These are phyloP conservation scores for Endogone sp. DNA, from an alignment of 192 early-diverging fungal species.

Conservation along the genomic window DNA sequence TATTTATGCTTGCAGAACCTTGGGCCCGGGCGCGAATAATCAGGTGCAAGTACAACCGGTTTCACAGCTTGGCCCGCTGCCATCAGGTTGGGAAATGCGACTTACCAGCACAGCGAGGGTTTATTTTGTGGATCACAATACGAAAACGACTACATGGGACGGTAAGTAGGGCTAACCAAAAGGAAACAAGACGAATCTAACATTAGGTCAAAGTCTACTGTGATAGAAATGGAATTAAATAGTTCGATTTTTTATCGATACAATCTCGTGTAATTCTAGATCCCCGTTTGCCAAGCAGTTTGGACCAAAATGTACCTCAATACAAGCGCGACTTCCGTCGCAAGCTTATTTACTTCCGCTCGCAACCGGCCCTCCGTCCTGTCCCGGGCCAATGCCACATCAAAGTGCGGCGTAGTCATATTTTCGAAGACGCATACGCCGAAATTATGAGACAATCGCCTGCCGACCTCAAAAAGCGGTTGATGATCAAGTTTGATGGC, in stretches of 20 bases:
- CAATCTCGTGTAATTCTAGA: constrained; percentile 17
- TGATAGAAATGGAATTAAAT: constrained; percentile 1
- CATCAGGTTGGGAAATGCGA: constrained; percentile 97
- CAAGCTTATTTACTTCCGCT: constrained; percentile 93
- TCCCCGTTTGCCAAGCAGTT: constrained; percentile 70
- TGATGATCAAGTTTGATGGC: constrained; percentile 97
- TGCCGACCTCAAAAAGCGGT: constrained; percentile 86
- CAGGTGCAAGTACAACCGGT: constrained; percentile 65
- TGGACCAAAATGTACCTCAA: constrained; percentile 87
- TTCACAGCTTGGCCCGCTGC: constrained; percentile 78
- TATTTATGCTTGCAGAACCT: constrained; percentile 9
- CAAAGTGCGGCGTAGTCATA: constrained; percentile 77
- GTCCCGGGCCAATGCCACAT: constrained; percentile 87
- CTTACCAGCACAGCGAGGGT: constrained; percentile 90
- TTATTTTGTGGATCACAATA: constrained; percentile 97
- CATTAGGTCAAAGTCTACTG: constrained; percentile 2
- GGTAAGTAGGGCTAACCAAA: constrained; percentile 34
- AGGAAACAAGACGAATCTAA: too few species aligned
- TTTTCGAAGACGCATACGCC: constrained; percentile 92
- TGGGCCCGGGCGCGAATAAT: constrained; percentile 30
- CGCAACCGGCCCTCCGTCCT: constrained; percentile 83
- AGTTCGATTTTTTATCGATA: background rate
- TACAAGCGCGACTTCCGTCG: constrained; percentile 97
- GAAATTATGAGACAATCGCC: constrained; percentile 90
- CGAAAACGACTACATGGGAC: constrained; percentile 98